A percentile compares a stretch with the other conserved stretches of the same genome.
These are phyloP conservation scores for Tetrapisispora nanseiensis DNA, from an alignment of 805 yeast species.

Conservation along the genomic window DNA sequence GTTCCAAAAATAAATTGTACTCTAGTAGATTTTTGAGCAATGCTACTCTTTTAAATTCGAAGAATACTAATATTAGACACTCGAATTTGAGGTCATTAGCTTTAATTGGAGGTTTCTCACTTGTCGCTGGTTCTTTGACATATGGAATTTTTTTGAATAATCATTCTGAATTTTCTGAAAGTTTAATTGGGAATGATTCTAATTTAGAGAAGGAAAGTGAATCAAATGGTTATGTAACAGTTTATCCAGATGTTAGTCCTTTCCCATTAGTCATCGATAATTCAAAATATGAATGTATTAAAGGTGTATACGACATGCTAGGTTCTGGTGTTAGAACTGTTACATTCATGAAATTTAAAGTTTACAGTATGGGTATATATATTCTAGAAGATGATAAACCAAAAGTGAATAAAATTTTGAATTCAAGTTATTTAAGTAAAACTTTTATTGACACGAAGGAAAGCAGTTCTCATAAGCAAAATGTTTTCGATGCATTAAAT, in stretches of 20 bases:
- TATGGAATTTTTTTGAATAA: neutral
- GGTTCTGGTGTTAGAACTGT: constrained; percentile 82
- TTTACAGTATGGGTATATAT: constrained; percentile 81
- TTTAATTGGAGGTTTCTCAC: neutral
- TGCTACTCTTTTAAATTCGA: neutral
- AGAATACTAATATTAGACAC: neutral
- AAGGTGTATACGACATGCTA: constrained; percentile 40
- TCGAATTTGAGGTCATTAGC: neutral
- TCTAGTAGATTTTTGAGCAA: neutral
- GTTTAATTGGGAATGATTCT: neutral
- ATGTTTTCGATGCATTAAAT: constrained; percentile 35
- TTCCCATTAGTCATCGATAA: neutral
- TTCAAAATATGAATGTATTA: neutral
- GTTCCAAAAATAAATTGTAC: neutral
- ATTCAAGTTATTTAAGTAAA: constrained; percentile 33
- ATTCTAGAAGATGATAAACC: constrained; percentile 45
- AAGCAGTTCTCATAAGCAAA: constrained; percentile 31
- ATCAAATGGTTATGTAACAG: neutral
- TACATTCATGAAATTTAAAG: constrained; percentile 71
- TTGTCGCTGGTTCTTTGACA: neutral
- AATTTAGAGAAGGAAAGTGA: neutral
- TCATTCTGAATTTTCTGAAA: too few species aligned
- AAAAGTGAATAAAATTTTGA: constrained; percentile 33
- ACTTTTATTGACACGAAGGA: constrained; percentile 30
- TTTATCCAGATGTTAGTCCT: neutral